Evolutionary conservation across 2,329 filamentous ascomycete species (phyloP), one percentile per base, ranked within the genome.

Genomic region (Trichoderma sp.): DNA sequence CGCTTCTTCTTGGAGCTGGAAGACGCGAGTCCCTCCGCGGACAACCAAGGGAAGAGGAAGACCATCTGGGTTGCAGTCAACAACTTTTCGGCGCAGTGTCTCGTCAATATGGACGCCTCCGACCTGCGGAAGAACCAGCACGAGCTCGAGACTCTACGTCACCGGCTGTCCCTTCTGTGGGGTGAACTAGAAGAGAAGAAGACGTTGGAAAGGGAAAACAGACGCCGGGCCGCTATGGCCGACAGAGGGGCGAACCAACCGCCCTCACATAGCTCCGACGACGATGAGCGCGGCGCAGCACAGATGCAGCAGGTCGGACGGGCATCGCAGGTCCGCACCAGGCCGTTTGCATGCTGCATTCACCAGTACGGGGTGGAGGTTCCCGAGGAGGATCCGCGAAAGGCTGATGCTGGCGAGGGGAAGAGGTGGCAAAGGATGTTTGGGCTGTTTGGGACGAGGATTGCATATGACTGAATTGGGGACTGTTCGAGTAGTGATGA

Each of bases 121-220:
- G 76, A 85, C 74, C 81, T 97, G 41, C 83, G 82, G 21, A 73
- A 76, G n/a, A 78, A 90, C 51, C 70, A 76, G 2, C 59, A 74
- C 0, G 72, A 77, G 1, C 78, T 95, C 1, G 73, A 71, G 3
- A 68, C 74, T 7, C 77, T 97, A 5, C 84, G 86, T 58, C 86
- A 96, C 69, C 88, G 85, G 70, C 80, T 97, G 63, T 94, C 89
- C 73, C 79, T 86, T 43, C 80, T 97, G 1, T 98, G 94, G 93
- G 94, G 94, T 1, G 86, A 97, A 67, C 80, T 97, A 1, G 88
- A 93, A 72, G 92, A 96, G 73, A 75, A 79, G 55, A 92, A 90
- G 73, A 71, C 72, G 2, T 74, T 70, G 21, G 67, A 71, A 65
- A 75, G 73, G 68, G 73, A 56, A 59, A 63, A 55, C 5, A 68